Percentiles rank a stretch among this genome's conserved stretches.
Evolutionary conservation across 2,329 filamentous ascomycete species (phyloP).

Genomic region (Cladorrhinum sp.): DNA sequence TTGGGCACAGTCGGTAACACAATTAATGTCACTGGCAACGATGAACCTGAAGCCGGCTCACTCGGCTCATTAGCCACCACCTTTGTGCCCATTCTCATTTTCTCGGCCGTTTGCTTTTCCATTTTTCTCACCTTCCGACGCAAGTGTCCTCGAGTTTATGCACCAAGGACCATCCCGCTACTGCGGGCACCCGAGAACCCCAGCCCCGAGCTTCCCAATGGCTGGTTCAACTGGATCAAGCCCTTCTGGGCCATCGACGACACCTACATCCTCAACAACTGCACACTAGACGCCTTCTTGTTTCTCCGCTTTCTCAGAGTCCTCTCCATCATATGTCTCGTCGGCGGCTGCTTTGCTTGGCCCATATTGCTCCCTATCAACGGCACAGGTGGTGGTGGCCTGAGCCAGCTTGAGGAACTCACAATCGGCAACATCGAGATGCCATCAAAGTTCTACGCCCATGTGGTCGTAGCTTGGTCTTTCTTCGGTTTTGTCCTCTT

Average conservation of each 20-base stretch:
- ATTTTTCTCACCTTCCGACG: slow-evolving; percentile 51
- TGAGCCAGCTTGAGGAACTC: slow-evolving; percentile 64
- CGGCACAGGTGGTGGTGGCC: slow-evolving; percentile 68
- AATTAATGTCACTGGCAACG: slow-evolving; percentile 30
- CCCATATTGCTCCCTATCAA: slow-evolving; percentile 83
- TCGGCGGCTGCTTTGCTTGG: slow-evolving; percentile 79
- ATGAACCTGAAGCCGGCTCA: background rate
- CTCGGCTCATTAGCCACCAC: slow-evolving; percentile 46
- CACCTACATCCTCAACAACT: slow-evolving; percentile 77
- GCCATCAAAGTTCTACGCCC: slow-evolving; percentile 70
- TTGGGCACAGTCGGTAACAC: slow-evolving; percentile 27
- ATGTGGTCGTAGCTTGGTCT: slow-evolving; percentile 74
- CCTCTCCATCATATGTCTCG: slow-evolving; percentile 70
- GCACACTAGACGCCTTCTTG: slow-evolving; percentile 84
- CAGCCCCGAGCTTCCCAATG: slow-evolving; percentile 52
- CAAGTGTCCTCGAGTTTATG: slow-evolving; percentile 51
- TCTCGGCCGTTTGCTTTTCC: slow-evolving; percentile 47
- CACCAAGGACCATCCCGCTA: slow-evolving; percentile 50
- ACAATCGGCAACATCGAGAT: slow-evolving; percentile 51
- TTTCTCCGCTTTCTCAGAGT: slow-evolving; percentile 84
- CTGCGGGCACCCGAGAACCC: slow-evolving; percentile 53
- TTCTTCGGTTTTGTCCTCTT: slow-evolving; percentile 89
- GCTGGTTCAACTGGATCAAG: slow-evolving; percentile 59
- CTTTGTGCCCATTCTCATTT: slow-evolving; percentile 50
- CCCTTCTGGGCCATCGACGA: slow-evolving; percentile 65